A percentile compares a stretch with the other conserved stretches of the same genome.
Conservation (phyloP, 306 rosid species). For the Lathyrus tuberosus region DNA sequence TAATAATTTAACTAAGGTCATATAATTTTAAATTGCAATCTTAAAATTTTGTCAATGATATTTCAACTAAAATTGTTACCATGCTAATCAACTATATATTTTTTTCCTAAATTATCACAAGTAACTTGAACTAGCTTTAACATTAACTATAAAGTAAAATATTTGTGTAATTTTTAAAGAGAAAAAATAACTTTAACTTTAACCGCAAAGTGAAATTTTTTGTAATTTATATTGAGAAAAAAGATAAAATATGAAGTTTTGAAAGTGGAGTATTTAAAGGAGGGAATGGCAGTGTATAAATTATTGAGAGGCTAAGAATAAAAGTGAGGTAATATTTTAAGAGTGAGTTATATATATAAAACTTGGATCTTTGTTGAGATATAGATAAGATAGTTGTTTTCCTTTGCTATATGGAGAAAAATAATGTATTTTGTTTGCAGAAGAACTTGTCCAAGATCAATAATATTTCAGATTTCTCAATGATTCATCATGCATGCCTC, state of each 20-base stretch:
- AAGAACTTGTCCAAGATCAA: slow-evolving; percentile 12
- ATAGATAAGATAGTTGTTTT: not conserved
- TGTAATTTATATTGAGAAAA: not conserved
- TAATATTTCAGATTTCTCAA: slow-evolving; percentile 34
- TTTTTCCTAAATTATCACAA: too few species aligned
- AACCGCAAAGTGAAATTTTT: not conserved
- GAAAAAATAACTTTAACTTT: not conserved
- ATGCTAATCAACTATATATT: too few species aligned
- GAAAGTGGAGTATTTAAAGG: slow-evolving; percentile 21
- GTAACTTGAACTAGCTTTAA: too few species aligned
- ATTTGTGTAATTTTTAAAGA: not conserved
- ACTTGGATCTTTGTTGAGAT: slow-evolving; percentile 33
- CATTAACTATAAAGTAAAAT: too few species aligned
- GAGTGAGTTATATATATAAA: slow-evolving; percentile 38
- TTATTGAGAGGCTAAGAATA: slow-evolving; percentile 43
- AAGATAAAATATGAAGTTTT: slow-evolving; percentile 2
- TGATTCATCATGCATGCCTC: slow-evolving; percentile 28
- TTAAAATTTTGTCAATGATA: too few species aligned
- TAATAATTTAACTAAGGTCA: not conserved
- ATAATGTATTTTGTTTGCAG: slow-evolving; percentile 47
- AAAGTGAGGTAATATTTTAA: slow-evolving; percentile 35
- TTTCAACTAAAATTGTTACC: too few species aligned
- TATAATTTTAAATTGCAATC: too few species aligned
- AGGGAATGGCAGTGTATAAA: slow-evolving; percentile 5
- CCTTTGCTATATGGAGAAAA: slow-evolving; percentile 25